A percentile compares a stretch with the other conserved stretches of the same genome.
Evolutionary conservation across 371 early-diverging fungal genomes (phyloP).

Genomic region (Mucor mucedo): DNA sequence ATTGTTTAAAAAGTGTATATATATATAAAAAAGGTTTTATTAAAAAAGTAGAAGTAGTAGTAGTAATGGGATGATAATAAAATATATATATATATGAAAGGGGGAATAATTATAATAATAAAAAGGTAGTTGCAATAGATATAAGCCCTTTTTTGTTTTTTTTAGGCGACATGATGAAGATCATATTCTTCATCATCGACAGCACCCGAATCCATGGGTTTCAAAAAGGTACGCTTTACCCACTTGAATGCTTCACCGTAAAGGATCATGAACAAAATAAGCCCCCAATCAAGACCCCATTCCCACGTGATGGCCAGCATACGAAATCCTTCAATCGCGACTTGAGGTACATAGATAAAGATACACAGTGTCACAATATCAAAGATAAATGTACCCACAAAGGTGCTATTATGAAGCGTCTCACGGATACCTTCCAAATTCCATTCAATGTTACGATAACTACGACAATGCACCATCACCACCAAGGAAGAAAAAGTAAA

Average conservation of each 20-base stretch:
- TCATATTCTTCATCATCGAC: conserved; percentile 8
- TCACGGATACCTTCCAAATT: conserved; percentile 36
- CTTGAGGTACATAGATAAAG: conserved; percentile 70
- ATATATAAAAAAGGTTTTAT: too few species aligned
- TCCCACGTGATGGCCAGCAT: conserved; percentile 71
- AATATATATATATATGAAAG: background rate
- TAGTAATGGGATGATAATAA: background rate
- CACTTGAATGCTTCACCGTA: conserved; percentile 61
- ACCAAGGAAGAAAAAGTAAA: conserved; percentile 63
- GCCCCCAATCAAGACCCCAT: conserved; percentile 69
- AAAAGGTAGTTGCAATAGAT: background rate
- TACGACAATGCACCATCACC: conserved; percentile 70
- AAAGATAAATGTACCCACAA: conserved; percentile 54
- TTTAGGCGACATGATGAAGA: background rate
- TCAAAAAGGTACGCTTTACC: conserved; percentile 36
- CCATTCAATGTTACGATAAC: conserved; percentile 66
- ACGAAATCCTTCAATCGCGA: conserved; percentile 71
- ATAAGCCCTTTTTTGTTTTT: background rate
- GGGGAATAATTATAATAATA: background rate
- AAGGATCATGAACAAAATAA: conserved; percentile 55
- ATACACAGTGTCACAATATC: conserved; percentile 57
- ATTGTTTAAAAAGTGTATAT: background rate
- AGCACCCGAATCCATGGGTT: conserved; percentile 31
- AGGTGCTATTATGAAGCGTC: conserved; percentile 53
- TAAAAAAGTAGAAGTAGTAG: background rate